Evolutionary conservation across 495 filamentous ascomycete species (phyloP).

Genomic region (Parachaetomium inaequale): DNA sequence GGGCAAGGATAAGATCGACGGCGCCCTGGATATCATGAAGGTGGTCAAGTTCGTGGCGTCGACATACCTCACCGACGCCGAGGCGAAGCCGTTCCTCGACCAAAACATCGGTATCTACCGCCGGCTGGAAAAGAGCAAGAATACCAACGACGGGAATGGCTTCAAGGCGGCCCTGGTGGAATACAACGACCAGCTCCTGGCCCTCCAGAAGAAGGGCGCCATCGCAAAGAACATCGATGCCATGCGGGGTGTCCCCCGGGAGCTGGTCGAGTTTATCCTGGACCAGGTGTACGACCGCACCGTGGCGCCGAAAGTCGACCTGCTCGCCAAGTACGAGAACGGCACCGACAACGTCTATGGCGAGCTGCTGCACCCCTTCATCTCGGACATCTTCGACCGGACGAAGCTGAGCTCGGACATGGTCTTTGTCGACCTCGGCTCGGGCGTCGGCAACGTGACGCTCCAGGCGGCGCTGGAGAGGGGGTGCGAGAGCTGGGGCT

Average conservation of each 20-base stretch:
- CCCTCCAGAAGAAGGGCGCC: slow-evolving; percentile 58
- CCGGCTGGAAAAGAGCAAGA: slow-evolving; percentile 61
- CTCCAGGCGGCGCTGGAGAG: slow-evolving; percentile 91
- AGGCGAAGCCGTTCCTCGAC: slow-evolving; percentile 63
- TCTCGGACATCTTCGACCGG: slow-evolving; percentile 73
- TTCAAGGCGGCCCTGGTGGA: slow-evolving; percentile 66
- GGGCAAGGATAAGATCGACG: slow-evolving; percentile 78
- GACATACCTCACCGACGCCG: slow-evolving; percentile 66
- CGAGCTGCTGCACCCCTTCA: slow-evolving; percentile 81
- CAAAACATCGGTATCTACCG: slow-evolving; percentile 69
- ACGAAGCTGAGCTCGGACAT: slow-evolving; percentile 72
- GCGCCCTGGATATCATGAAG: slow-evolving; percentile 76
- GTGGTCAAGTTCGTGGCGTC: slow-evolving; percentile 70
- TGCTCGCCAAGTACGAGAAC: slow-evolving; percentile 75
- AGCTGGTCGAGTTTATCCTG: slow-evolving; percentile 75
- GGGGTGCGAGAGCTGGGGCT: slow-evolving; percentile 93
- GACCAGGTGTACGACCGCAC: slow-evolving; percentile 87
- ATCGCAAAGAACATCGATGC: slow-evolving; percentile 65
- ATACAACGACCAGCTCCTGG: slow-evolving; percentile 68
- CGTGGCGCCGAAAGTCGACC: slow-evolving; percentile 81
- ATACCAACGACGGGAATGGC: slow-evolving; percentile 58
- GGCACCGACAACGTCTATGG: slow-evolving; percentile 92
- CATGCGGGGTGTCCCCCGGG: slow-evolving; percentile 60
- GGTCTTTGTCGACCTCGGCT: slow-evolving; percentile 90
- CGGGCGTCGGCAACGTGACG: slow-evolving; percentile 92